phyloP scores from a whole-genome alignment of 345 rosid genomes.

The Salix exigua region DNA sequence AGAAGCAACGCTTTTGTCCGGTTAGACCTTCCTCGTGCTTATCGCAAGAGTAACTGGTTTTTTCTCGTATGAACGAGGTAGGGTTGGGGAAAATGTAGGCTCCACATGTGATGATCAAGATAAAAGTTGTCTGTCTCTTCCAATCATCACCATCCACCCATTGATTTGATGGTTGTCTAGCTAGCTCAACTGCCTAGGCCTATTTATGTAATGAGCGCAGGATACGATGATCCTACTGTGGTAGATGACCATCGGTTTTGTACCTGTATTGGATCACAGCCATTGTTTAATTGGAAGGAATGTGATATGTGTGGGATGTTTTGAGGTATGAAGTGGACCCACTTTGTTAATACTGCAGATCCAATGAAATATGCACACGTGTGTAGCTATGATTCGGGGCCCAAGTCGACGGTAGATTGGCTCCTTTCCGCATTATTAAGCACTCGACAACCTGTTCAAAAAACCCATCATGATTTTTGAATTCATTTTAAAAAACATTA shows the following conservation, averaged over 20 bases:
- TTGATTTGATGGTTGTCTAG: conserved; percentile 51
- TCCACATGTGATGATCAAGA: conserved; percentile 15
- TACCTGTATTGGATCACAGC: conserved; percentile 4
- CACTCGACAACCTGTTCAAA: too few species aligned
- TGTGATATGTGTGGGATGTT: conserved; percentile 7
- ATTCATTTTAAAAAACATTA: too few species aligned
- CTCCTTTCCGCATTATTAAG: too few species aligned
- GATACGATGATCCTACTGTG: not conserved
- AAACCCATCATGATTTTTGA: too few species aligned
- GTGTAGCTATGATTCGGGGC: conserved; percentile 20
- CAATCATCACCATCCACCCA: conserved; percentile 49
- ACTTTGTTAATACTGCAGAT: conserved; percentile 15
- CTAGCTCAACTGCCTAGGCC: conserved; percentile 23
- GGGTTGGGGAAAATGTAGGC: conserved; percentile 1
- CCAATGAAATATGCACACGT: conserved; percentile 11
- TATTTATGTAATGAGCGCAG: conserved; percentile 21
- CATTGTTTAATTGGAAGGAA: conserved; percentile 5
- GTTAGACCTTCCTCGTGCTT: conserved; percentile 15
- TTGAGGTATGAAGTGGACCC: conserved; percentile 27
- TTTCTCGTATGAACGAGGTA: not conserved
- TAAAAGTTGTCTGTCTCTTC: conserved; percentile 45
- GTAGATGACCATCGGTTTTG: conserved; percentile 19
- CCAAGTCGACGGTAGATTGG: not conserved
- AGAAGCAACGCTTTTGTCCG: conserved; percentile 32
- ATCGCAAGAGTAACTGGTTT: conserved; percentile 17